Base-by-base conservation (phyloP, 257 asterid species). In the Solanum lycopersicoides region DNA sequence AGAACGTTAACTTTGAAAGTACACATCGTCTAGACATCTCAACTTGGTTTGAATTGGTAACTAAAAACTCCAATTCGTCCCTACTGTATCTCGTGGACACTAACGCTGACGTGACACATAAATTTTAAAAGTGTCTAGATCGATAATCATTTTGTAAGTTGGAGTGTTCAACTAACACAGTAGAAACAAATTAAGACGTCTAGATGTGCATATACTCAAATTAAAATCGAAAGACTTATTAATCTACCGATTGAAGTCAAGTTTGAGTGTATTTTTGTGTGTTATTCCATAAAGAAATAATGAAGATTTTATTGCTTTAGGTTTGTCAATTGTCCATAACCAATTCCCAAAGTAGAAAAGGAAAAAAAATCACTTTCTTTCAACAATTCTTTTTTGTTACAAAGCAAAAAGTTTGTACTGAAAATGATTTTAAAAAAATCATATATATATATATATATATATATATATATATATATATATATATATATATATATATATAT, bases 121-220 rank as follows among this genome's bases (percentile, higher is more conserved):
- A 25, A 35, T 35, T 35, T 35, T 35, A 1, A 35, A 35, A 35
- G 7, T 35, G 0, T 35, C 18, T 6, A 2, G 35, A 66, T 66
- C 0, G 0, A 10, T 63, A 2, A 66, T 66, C 9, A 25, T 66
- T 25, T 66, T 66, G 35, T 66, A 12, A 66, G 73, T 66, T 12
- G 9, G 4, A 25, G 9, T 25, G 39, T 3, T 25, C 35, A 25
- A 65, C 4, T n/a, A 4, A 25, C 10, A 66, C 18, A 5, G 18
- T 25, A 3, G 0, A 66, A 16, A 28, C 4, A 0, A 25, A 2
- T 65, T 65, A 12, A 66, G 9, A 0, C 9, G 3, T 25, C 4
- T 66, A 25, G 18, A 66, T 25, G 9, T 66, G 3, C 73, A 66
- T 25, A 25, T 6, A 37, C 7, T 37, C 39, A 37, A 37, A 35